Evolutionary conservation across 1,139 yeast genomes (phyloP).

Genomic region (Saccharomycopsis phalli): DNA sequence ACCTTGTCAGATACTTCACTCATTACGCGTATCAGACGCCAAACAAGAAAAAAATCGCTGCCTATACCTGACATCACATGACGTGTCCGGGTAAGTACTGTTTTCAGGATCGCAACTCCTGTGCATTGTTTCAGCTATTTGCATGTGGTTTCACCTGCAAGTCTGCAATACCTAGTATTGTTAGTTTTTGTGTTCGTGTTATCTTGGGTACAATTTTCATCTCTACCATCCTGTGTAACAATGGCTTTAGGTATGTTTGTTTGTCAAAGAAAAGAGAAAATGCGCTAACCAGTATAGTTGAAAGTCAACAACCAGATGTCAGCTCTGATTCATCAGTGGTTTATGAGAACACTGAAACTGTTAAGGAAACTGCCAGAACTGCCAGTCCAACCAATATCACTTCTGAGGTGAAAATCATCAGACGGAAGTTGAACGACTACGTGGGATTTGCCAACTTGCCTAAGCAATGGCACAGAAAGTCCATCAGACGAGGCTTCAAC

Average conservation of each 20-base stretch:
- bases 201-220: neutral
- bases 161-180: no score
- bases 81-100: neutral
- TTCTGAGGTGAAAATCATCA: slow-evolving; percentile 43
- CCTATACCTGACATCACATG: neutral
- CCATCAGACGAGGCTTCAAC: slow-evolving; percentile 88
- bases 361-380: slow-evolving; percentile 15
- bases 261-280: neutral
- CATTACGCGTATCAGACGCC: no score
- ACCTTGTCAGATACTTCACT: slow-evolving; percentile 30
- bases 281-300: slow-evolving; percentile 2
- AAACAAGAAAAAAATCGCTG: no score
- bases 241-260: slow-evolving; percentile 4
- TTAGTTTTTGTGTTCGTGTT: slow-evolving; percentile 8
- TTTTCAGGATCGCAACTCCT: neutral
- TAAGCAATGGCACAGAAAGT: slow-evolving; percentile 97
- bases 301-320: slow-evolving; percentile 13
- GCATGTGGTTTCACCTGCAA: no score
- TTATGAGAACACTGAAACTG: slow-evolving; percentile 9
- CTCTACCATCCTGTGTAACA: neutral
- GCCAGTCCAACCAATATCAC: slow-evolving; percentile 9
- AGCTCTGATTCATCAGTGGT: slow-evolving; percentile 16
- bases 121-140: no score
- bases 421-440: slow-evolving; percentile 79
- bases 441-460: slow-evolving; percentile 98